Evolutionary conservation across 2,329 filamentous ascomycete genomes (phyloP), one percentile per base, ranked within the genome.

Genomic region (Mollisiaceae sp.): DNA sequence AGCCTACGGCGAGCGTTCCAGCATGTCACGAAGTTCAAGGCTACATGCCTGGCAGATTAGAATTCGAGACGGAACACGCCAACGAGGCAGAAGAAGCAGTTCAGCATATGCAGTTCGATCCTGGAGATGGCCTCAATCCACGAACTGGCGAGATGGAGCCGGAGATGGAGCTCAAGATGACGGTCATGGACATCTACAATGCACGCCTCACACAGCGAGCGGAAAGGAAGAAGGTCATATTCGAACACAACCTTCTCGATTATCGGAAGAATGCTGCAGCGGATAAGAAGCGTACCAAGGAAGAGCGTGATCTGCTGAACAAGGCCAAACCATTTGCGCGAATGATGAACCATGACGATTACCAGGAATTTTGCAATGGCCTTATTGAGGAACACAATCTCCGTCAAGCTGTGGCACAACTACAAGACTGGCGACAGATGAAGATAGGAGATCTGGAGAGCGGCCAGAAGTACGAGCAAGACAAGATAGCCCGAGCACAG

Each of bases 1-100:
- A 98, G 76, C 95, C 95, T 0, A 98, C 94, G 0, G 94, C 94
- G 9, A 97, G 92, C 81, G 93, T 97, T 2, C 95, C 95, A 0
- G 91, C 93, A 39, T 99, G 95, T 78, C 95, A 99, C 81, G 95
- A 99, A 79, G 95, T 99, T 43, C 93, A 97, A 78, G 95, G 95
- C 2, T 99, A 97, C 77, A 99, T 99, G 95, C 95, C 95, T 2
- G 95, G 95, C 54, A 93, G 95, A 47, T 80, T 99, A 70, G 95
- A 99, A 75, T 99, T 99, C 70, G 95, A 99, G 82, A 97, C 92
- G 0, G 95, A 99, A 74, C 95, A 97, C 76, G 92, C 94, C 75
- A 99, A 99, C 74, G 95, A 99, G 74, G 95, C 95, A 0, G 95
- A 99, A 80, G 96, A 98, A 79, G 94, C 94, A 0, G 95, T 99